Evolutionary conservation across 768 basidiomycete species (phyloP), one percentile per base, ranked within the genome.

Genomic region (Tubosaeta sp.): DNA sequence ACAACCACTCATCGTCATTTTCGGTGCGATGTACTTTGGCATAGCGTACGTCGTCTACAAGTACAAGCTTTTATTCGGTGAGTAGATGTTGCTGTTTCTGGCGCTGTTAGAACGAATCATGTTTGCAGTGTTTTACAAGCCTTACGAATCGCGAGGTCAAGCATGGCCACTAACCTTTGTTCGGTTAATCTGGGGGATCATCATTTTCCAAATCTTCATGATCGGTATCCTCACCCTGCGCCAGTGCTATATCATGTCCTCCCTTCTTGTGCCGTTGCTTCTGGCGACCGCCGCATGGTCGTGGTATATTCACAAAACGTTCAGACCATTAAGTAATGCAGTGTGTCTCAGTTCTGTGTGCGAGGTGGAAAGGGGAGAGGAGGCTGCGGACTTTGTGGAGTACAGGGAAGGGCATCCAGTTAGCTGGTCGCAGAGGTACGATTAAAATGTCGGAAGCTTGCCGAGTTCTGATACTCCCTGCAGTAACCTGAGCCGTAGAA

Each of bases 171-270:
- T 97, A 58, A 94, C 96, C 0, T 97, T 94, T 67, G 79, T 84
- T 24, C 88, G 95, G 7, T 81, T 96, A 35, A 86, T 94, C 29
- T 91, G 90, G 87, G 94, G 90, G 40, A 80, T 98, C 49, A 65
- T 95, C 65, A 90, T 95, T 48, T 98, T 94, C 77, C 83, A 94
- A 49, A 66, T 94, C 40, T 96, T 98, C 77, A 98, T 98, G 96
- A 90, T 86, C 40, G 94, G 94, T 42, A 87, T 96, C 58, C 97
- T 99, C 75, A 84, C 86, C 30, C 80, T 77, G 62, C 76, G 55
- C 58, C 72, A 83, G 60, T 78, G 76, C 10, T 82, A 78, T 59
- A 69, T 81, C 39, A 75, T 85, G 42, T 73, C 84, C 8, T 73
- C 76, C 4, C 76, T 84, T 22, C 78, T 96, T 51, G 73, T 80